A percentile compares a stretch with the other conserved stretches of the same genome.
Evolutionary conservation across 2,329 filamentous ascomycete species (phyloP).

Genomic region (Calonectria honghensis): DNA sequence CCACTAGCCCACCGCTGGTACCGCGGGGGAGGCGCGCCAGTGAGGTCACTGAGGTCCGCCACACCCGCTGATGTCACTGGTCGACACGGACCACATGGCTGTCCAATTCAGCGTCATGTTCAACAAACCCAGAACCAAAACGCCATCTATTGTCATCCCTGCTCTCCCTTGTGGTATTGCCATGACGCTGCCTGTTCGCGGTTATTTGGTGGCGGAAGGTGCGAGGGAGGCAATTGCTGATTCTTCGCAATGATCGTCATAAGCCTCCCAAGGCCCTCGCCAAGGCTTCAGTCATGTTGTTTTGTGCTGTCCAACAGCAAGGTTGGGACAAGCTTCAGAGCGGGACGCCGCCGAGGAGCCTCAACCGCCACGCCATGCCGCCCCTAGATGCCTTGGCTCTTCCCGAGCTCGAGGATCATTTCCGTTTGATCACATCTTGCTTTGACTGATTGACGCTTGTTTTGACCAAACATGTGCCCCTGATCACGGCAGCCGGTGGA

Average conservation of each 20-base stretch:
- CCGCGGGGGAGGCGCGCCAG: conserved; percentile 42
- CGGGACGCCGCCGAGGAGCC: conserved; percentile 32
- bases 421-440: background rate
- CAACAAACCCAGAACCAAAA: conserved; percentile 11
- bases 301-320: conserved; percentile 4
- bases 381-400: conserved; percentile 12
- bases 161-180: background rate
- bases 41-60: conserved; percentile 50
- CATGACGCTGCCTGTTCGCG: background rate
- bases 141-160: conserved; percentile 12
- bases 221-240: background rate
- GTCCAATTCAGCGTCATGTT: conserved; percentile 14
- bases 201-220: background rate
- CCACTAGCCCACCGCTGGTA: conserved; percentile 20
- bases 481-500: conserved; percentile 39
- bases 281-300: background rate
- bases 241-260: background rate
- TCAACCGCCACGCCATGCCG: conserved; percentile 34
- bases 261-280: background rate
- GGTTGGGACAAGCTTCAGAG: conserved; percentile 12
- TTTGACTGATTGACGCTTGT: conserved; percentile 22
- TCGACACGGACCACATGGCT: conserved; percentile 24
- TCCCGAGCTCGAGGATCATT: conserved; percentile 21
- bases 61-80: conserved; percentile 52
- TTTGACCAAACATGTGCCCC: conserved; percentile 7